These are phyloP conservation scores for Jimgerdemannia flammicorona DNA, from an alignment of 192 early-diverging fungal species.

Conservation along the genomic window DNA sequence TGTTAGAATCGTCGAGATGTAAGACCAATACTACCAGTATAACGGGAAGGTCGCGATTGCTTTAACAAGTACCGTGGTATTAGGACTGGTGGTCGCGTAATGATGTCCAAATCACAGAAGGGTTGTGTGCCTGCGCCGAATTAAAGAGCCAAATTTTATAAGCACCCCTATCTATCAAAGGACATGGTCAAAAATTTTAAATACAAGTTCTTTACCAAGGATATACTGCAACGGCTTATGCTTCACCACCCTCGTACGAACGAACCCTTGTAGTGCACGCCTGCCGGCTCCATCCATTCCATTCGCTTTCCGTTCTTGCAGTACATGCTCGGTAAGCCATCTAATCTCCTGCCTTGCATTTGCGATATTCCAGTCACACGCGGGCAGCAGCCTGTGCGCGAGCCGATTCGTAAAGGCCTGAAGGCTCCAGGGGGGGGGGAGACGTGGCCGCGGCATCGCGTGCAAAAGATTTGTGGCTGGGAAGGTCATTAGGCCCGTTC, in stretches of 20 bases:
- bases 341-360: not conserved
- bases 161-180: not conserved
- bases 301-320: not conserved
- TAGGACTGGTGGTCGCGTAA: slow-evolving; percentile 67
- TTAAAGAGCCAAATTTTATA: slow-evolving; percentile 3
- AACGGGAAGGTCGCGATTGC: not conserved
- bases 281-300: not conserved
- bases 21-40: not conserved
- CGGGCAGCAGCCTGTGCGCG: not conserved
- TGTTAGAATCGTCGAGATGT: not conserved
- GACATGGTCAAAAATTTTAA: slow-evolving; percentile 3
- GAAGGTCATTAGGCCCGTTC: not conserved
- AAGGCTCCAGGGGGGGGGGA: not conserved
- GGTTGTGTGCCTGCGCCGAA: slow-evolving; percentile 61
- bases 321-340: not conserved
- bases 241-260: not conserved
- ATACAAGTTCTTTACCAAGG: slow-evolving; percentile 39
- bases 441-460: not conserved
- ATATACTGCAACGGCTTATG: slow-evolving; percentile 94
- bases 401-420: not conserved
- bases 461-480: not conserved
- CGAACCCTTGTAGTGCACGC: not conserved
- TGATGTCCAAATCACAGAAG: slow-evolving; percentile 75
- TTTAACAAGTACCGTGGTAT: slow-evolving; percentile 70
- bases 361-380: not conserved